Evolutionary conservation across 2,329 filamentous ascomycete species (phyloP), one percentile per base, ranked within the genome.

Genomic region (Ophiostoma angusticollis): DNA sequence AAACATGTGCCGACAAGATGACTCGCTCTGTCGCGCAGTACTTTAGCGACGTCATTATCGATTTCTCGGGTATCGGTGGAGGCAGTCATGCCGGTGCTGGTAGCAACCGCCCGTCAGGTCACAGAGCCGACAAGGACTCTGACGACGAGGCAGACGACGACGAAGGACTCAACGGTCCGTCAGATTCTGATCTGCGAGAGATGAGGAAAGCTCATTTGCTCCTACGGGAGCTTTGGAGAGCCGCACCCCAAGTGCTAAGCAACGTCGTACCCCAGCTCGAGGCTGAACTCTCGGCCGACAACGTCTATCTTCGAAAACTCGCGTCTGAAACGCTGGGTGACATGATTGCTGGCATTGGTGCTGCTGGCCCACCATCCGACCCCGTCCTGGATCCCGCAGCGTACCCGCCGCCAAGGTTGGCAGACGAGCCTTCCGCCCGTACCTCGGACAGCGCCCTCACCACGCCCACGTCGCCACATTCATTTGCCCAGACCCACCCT

Each of bases 221-320:
- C 27, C 75, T 98, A 30, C 76, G 87, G 40, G 91, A 98, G 59
- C 68, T 98, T 14, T 98, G 93, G 89, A 78, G 87, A 47, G 87
- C 89, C 33, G 84, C 84, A 25, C 87, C 93, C 0, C 72, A 80
- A 22, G 84, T 96, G 21, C 70, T 98, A 14, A 80, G 85, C 47
- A 94, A 95, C 52, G 89, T 98, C 11, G 80, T 98, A 37, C 87
- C 87, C 4, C 87, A 95, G 57, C 68, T 98, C 28, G 89, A 96
- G 54, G 83, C 85, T 24, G 91, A 98, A 61, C 65, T 98, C 37
- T 82, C 80, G 4, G 86, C 87, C 0, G 91, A 98, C 54, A 93
- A 93, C 44, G 70, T 87, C 3, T 78, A 91, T 49, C 65, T 98
- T 40, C 82, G 91, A 38, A 72, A 84, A 43, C 70, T 98, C 41